Evolutionary conservation across 139 green algal species (phyloP).

Genomic region (Prasinococcaceae sp.): DNA sequence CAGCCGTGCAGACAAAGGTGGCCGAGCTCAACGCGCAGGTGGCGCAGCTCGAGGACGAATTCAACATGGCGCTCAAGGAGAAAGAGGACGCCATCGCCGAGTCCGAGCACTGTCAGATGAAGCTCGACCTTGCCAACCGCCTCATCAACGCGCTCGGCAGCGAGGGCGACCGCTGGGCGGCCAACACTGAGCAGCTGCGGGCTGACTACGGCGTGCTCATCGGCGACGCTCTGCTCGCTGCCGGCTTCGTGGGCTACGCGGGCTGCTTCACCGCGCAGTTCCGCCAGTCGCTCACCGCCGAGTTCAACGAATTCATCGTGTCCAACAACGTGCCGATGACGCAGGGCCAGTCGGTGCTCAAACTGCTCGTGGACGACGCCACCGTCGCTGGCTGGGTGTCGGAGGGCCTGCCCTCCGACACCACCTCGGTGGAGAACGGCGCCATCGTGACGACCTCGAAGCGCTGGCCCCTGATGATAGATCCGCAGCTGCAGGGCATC

Average conservation of each 20-base stretch:
- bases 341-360: slow-evolving; percentile 45
- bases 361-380: slow-evolving; percentile 62
- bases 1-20: slow-evolving; percentile 43
- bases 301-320: slow-evolving; percentile 56
- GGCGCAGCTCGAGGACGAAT: slow-evolving; percentile 55
- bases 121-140: slow-evolving; percentile 64
- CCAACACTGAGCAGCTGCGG: slow-evolving; percentile 53
- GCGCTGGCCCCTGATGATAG: slow-evolving; percentile 68
- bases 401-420: slow-evolving; percentile 57
- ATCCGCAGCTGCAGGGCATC: slow-evolving; percentile 74
- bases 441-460: slow-evolving; percentile 64
- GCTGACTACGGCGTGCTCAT: slow-evolving; percentile 48
- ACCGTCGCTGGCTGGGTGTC: slow-evolving; percentile 51
- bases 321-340: slow-evolving; percentile 57
- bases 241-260: slow-evolving; percentile 54
- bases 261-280: slow-evolving; percentile 61
- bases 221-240: slow-evolving; percentile 57
- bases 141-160: slow-evolving; percentile 67
- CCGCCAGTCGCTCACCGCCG: slow-evolving; percentile 41
- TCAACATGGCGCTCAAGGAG: slow-evolving; percentile 55
- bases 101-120: slow-evolving; percentile 54
- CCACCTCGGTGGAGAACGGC: slow-evolving; percentile 58
- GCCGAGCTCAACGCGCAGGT: slow-evolving; percentile 57
- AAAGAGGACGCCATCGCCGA: slow-evolving; percentile 65
- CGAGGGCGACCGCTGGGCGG: slow-evolving; percentile 61